Conservation (phyloP, 148 eudicot genomes). For the Vaccinium corymbosum region DNA sequence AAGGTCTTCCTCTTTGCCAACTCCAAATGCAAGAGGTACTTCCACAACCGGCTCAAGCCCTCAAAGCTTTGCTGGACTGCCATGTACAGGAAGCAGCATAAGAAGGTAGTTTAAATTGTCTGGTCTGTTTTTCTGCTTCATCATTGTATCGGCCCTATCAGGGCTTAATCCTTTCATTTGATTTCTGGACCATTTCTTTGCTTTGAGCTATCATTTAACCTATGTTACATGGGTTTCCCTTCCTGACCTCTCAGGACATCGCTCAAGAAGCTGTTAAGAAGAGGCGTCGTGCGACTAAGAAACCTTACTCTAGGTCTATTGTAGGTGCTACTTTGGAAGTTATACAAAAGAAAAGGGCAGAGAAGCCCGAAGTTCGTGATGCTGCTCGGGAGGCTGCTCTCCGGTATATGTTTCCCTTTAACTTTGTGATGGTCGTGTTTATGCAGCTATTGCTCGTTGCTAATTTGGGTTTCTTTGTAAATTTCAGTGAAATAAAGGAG, state of each 20-base stretch:
- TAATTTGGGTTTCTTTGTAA: not conserved
- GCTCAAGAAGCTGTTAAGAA: slow-evolving; percentile 67
- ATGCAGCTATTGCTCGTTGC: not conserved
- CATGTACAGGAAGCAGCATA: slow-evolving; percentile 66
- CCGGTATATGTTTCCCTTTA: not conserved
- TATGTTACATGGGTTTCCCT: too few species aligned
- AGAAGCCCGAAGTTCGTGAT: slow-evolving; percentile 72
- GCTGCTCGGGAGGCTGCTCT: slow-evolving; percentile 58
- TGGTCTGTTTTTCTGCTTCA: not conserved
- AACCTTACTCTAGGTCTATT: slow-evolving; percentile 74
- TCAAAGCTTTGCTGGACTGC: slow-evolving; percentile 71
- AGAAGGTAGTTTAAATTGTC: slow-evolving; percentile 41
- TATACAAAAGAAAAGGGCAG: slow-evolving; percentile 59
- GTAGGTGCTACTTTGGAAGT: slow-evolving; percentile 70
- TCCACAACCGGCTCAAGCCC: slow-evolving; percentile 64
- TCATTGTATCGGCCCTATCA: not conserved
- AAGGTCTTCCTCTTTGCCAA: slow-evolving; percentile 63
- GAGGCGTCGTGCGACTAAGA: slow-evolving; percentile 67
- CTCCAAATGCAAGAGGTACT: slow-evolving; percentile 69
- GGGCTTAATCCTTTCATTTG: not conserved
- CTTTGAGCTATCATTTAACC: not conserved
- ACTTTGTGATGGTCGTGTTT: not conserved
- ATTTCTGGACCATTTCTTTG: not conserved
- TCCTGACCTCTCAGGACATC: slow-evolving; percentile 7
- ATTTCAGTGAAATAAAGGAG: slow-evolving; percentile 60